Evolutionary conservation across 2,329 filamentous ascomycete genomes (phyloP).

Genomic region (Exophiala spinifera): DNA sequence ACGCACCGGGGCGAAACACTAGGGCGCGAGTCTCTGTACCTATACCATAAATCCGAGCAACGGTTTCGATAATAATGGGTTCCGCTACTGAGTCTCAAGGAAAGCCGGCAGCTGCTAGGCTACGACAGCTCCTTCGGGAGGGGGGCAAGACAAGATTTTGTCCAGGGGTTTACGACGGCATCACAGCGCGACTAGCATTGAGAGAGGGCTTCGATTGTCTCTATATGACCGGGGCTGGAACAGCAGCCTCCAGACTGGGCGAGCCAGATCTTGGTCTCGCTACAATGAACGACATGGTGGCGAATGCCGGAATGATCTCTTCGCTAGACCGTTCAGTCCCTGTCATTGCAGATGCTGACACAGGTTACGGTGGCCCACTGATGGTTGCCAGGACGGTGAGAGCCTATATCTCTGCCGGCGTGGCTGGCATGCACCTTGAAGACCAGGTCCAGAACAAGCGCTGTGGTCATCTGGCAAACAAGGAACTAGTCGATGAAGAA

Average conservation of each 20-base stretch:
- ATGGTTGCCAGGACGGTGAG: conserved; percentile 49
- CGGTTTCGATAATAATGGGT: too few species aligned
- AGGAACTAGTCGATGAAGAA: conserved; percentile 37
- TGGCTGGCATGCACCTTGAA: conserved; percentile 57
- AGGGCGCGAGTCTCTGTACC: too few species aligned
- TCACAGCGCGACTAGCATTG: conserved; percentile 56
- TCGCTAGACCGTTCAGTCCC: conserved; percentile 48
- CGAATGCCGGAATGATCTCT: conserved; percentile 53
- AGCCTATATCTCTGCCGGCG: conserved; percentile 51
- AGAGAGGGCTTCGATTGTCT: conserved; percentile 60
- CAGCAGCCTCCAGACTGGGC: conserved; percentile 47
- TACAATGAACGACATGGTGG: conserved; percentile 51
- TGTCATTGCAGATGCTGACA: conserved; percentile 54
- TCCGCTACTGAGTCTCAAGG: too few species aligned
- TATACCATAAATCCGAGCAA: too few species aligned
- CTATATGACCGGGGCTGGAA: conserved; percentile 62
- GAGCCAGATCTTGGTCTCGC: conserved; percentile 51
- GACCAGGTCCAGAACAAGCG: conserved; percentile 44
- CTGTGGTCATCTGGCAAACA: conserved; percentile 41
- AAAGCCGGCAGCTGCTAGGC: too few species aligned
- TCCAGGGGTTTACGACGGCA: conserved; percentile 66
- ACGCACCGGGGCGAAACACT: too few species aligned
- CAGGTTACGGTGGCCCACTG: conserved; percentile 50
- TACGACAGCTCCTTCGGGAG: not conserved
- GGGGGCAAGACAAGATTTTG: conserved; percentile 27